Base-by-base conservation (phyloP, 2,329 filamentous ascomycete species). In the Kalmusia sp. region DNA sequence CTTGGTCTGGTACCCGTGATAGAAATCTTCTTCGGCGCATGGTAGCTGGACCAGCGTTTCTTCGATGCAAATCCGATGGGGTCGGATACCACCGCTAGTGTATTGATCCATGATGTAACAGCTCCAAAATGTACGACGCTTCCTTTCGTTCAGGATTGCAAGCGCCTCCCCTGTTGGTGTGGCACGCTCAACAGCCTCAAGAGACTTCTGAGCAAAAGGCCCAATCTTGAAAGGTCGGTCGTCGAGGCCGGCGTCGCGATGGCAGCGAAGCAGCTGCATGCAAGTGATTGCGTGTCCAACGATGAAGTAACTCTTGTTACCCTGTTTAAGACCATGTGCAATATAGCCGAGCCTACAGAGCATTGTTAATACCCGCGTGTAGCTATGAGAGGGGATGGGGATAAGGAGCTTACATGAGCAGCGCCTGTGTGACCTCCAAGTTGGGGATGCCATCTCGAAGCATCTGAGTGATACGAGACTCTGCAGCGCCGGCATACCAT, bases 61-160 rank as follows among this genome's bases (percentile, higher is more conserved):
- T 3, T 84, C 78, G 1, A 83, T 75, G 31, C 80, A 79, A 37
- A 91, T 80, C 64, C 84, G 85, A 12, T 82, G 80, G 1, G 84
- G 80, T 19, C 87, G 79, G 47, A 85, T 81, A 56, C 84, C 84
- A 17, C 87, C 87, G 61, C 84, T 87, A 30, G 86, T 84, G 70
- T 90, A 84, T 3, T 87, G 83, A 67, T 92, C 89, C 61, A 92
- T 78, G 46, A 91, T 86, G 53, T 89, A 86, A 64, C 88, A 90
- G 61, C 88, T 90, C 77, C 88, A 91, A 77, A 91, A 89, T 0
- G 88, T 90, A 6, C 89, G 82, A 22, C 89, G 80, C 54, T 82
- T 79, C 11, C 87, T 82, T 69, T 92, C 89, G 52, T 84, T 84
- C 28, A 83, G 76, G 19, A 88, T 82, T 40, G 84, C 80, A 14